Base-by-base conservation (phyloP, 306 rosid species). In the Astragalus membranaceus region DNA sequence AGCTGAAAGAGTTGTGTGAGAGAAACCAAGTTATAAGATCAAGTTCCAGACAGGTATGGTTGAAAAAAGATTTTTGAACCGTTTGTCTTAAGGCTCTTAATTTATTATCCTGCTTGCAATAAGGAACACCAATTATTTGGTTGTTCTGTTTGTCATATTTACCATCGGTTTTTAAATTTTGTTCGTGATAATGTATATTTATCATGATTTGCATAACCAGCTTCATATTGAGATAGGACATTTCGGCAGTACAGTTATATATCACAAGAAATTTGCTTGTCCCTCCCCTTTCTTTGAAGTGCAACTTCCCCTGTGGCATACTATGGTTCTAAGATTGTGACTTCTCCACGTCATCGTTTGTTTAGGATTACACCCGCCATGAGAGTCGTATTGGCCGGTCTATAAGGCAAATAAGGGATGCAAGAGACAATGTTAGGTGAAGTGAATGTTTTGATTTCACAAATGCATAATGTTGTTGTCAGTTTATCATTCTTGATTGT, bases 371-470 rank as follows among this genome's bases (percentile, higher is more conserved):
- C 64, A 75, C 72, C 64, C 85, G 75, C 74, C 43, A 77, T 44
- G 96, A 88, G 81, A 81, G 82, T 57, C 84, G 79, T 73, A 80
- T 90, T 72, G 65, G 88, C 60, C 86, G 96, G 79, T 54, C 73
- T 78, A 78, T 93, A 44, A 81, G 79, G 70, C 91, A 85, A 72
- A 87, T 93, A 75, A 79, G 91, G 35, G 92, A 90, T 26, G 14
- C 83, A 17, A 83, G 75, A 65, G 91, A 93, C 69, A 83, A 69
- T 69, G 92, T 93, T 56, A 88, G 96, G 98, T 93, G 44, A 80
- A 75, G 59, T 74, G 42, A 73, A 57, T 75, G 23, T 49, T 43
- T 70, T 73, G 32, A 67, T 44, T 54, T 69, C 42, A 48, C 43
- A 50, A 49, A 41, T 57, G 67, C 71, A 37, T 74, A 20, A 46